Base-by-base conservation (phyloP, 148 eudicot species). In the Vaccinium myrtillus region DNA sequence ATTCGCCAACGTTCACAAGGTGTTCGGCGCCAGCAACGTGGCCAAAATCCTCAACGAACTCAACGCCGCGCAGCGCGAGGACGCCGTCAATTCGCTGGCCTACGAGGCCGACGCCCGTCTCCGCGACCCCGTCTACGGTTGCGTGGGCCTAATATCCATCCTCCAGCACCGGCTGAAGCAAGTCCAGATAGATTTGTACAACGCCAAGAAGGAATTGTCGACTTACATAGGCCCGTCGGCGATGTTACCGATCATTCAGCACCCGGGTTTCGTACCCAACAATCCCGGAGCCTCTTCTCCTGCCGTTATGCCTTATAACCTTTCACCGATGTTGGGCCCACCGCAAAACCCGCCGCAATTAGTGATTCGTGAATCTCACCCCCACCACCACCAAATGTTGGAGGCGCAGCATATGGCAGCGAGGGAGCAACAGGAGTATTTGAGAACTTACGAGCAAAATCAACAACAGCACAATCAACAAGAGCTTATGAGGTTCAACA, bases 21-120 rank as follows among this genome's bases (percentile, higher is more conserved):
- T 94, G 9, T 95, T 92, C 65, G 98, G 98, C 0, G 98, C 98
- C 0, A 95, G 98, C 82, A 95, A 95, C 70, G 95, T 95, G 2
- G 91, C 97, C 0, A 95, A 95, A 78, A 89, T 95, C 7, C 90
- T 95, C 32, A 93, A 91, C 54, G 97, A 93, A 4, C 89, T 95
- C 2, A 51, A 75, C 55, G 65, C 90, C 0, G 36, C 83, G 8
- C 93, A 93, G 77, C 87, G 98, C 1, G 95, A 94, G 79, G 98
- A 95, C 53, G 98, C 97, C 0, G 98, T 95, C 4, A 94, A 92
- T 77, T 92, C 98, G 1, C 81, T 95, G 0, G 97, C 93, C 2
- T 95, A 92, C 32, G 98, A 95, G 87, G 98, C 98, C 0, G 95
- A 93, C 75, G 90, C 91, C 0, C 87, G 98, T 14, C 86, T 91